phyloP scores from a whole-genome alignment of 78 protist genomes.

The Cavenderia fasciculata region DNA sequence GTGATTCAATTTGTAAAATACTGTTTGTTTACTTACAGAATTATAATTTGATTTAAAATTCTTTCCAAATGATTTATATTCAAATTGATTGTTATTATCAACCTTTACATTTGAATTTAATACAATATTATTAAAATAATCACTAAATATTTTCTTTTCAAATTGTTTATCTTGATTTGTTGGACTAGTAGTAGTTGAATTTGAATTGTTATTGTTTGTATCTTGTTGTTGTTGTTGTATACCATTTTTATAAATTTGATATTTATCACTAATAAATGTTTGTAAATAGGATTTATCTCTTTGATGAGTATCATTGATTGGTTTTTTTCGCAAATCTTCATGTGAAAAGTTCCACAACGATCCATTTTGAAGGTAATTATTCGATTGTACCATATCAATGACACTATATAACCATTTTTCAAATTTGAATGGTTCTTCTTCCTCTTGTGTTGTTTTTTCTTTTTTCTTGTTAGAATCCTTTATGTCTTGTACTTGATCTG shows the following conservation, averaged over 20 bases:
- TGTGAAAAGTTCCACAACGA: background rate
- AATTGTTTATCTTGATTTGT: background rate
- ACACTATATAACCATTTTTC: constrained; percentile 42
- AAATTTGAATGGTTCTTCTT: constrained; percentile 1
- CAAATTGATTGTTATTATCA: background rate
- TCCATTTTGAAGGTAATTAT: background rate
- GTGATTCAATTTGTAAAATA: background rate
- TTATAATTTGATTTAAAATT: background rate
- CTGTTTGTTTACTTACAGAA: background rate
- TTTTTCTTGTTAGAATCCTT: background rate
- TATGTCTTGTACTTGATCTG: constrained; percentile 4
- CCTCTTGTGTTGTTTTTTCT: background rate
- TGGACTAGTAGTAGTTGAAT: too few species aligned
- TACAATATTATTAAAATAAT: background rate
- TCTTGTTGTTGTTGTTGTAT: background rate
- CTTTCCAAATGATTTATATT: background rate
- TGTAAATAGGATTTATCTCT: background rate
- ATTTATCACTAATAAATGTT: background rate
- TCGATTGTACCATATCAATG: background rate
- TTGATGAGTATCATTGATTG: background rate
- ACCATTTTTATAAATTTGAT: background rate
- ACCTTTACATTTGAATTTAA: background rate
- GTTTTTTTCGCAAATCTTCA: background rate
- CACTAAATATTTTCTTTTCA: background rate
- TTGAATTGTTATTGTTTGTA: background rate